A percentile compares a stretch with the other conserved stretches of the same genome.
Conservation (phyloP, 306 rosid species). For the Geum urbanum region DNA sequence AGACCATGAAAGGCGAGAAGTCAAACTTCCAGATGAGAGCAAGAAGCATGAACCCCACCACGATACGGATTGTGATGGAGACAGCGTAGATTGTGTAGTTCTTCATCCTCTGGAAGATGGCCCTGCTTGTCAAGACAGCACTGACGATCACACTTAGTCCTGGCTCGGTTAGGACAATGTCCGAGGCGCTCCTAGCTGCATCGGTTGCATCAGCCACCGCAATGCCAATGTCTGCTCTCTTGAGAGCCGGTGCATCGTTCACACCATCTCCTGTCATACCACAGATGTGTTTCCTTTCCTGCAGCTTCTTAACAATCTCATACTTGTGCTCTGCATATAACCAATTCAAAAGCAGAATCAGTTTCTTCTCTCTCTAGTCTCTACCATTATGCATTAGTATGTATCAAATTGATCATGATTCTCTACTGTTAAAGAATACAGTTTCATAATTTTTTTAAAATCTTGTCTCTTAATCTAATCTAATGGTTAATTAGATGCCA, state of each 20-base stretch:
- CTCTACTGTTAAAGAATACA: too few relatives aligned
- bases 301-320: constrained; percentile 81
- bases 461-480: too few relatives aligned
- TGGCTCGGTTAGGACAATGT: constrained; percentile 86
- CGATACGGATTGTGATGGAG: constrained; percentile 93
- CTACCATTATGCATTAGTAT: background rate
- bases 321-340: constrained; percentile 72
- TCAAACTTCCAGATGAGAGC: constrained; percentile 84
- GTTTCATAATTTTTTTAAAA: too few relatives aligned
- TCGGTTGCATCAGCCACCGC: constrained; percentile 95
- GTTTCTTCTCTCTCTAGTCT: background rate
- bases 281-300: constrained; percentile 65
- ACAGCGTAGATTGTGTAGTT: constrained; percentile 94
- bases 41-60: constrained; percentile 76
- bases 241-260: constrained; percentile 87
- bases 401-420: too few relatives aligned
- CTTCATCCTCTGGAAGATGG: constrained; percentile 96
- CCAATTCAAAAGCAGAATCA: background rate
- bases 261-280: constrained; percentile 99
- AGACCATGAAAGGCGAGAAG: constrained; percentile 88
- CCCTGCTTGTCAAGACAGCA: constrained; percentile 85
- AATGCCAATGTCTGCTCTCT: constrained; percentile 93
- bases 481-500: too few relatives aligned
- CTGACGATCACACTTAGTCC: constrained; percentile 86
- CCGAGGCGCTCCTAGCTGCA: constrained; percentile 90